phyloP scores from a whole-genome alignment of 2,329 filamentous ascomycete genomes.

The Colletotrichum cordylinicola region DNA sequence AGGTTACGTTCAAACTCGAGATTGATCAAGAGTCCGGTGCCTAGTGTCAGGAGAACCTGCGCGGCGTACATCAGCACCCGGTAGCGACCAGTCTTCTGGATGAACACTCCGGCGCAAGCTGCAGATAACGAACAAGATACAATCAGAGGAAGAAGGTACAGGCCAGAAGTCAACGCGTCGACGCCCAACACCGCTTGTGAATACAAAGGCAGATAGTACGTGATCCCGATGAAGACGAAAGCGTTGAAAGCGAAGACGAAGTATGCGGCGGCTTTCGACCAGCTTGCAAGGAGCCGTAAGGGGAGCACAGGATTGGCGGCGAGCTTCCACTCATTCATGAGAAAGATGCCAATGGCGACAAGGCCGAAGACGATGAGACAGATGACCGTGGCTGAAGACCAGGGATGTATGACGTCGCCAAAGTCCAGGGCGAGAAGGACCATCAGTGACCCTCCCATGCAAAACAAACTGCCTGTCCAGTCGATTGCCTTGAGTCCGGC shows the following conservation, averaged over 20 bases:
- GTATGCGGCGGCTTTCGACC: conserved; percentile 66
- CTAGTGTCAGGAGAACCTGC: conserved; percentile 65
- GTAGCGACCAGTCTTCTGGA: conserved; percentile 71
- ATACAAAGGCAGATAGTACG: conserved; percentile 51
- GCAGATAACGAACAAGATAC: conserved; percentile 27
- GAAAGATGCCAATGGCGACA: conserved; percentile 40
- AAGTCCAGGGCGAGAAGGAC: conserved; percentile 34
- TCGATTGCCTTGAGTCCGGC: conserved; percentile 68
- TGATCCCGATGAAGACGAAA: conserved; percentile 71
- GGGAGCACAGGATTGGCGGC: conserved; percentile 44
- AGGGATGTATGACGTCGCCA: conserved; percentile 72
- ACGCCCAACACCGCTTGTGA: conserved; percentile 46
- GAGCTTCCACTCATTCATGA: conserved; percentile 34
- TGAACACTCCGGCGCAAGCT: conserved; percentile 33
- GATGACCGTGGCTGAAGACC: conserved; percentile 61
- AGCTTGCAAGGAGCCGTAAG: conserved; percentile 45
- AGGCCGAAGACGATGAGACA: conserved; percentile 43
- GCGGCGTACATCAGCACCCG: conserved; percentile 64
- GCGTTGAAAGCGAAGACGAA: conserved; percentile 71
- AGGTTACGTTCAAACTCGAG: conserved; percentile 62
- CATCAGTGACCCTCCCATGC: conserved; percentile 39
- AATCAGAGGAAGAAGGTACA: conserved; percentile 36
- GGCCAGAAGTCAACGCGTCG: conserved; percentile 36
- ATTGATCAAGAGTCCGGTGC: conserved; percentile 68
- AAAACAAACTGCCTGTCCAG: conserved; percentile 42